phyloP scores from a whole-genome alignment of 1,284 basidiomycete genomes.

The Tilletia caries region DNA sequence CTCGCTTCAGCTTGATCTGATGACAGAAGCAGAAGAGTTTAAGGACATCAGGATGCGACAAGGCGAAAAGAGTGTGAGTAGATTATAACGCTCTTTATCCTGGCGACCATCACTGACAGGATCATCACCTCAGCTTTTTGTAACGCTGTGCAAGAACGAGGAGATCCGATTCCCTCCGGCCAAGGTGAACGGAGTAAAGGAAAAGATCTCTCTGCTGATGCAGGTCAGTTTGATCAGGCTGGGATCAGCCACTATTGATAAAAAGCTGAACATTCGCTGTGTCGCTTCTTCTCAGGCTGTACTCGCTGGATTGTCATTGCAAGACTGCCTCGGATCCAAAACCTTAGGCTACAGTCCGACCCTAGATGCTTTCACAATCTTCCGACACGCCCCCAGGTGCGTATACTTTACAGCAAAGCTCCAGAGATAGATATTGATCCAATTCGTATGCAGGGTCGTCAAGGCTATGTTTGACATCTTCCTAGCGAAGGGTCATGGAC shows the following conservation, averaged over 20 bases:
- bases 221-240: slow-evolving; percentile 23
- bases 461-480: slow-evolving; percentile 15
- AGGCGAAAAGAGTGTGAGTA: slow-evolving; percentile 49
- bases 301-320: slow-evolving; percentile 30
- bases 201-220: slow-evolving; percentile 42
- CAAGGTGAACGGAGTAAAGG: slow-evolving; percentile 27
- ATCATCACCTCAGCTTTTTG: slow-evolving; percentile 4
- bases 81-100: background rate
- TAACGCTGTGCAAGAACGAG: slow-evolving; percentile 21
- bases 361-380: slow-evolving; percentile 26
- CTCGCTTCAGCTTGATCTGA: slow-evolving; percentile 20
- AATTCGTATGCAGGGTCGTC: background rate
- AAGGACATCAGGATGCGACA: slow-evolving; percentile 44
- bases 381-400: slow-evolving; percentile 24
- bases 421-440: background rate
- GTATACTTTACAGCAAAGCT: background rate
- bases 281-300: slow-evolving; percentile 13
- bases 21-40: slow-evolving; percentile 49
- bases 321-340: slow-evolving; percentile 25
- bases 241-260: background rate
- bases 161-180: slow-evolving; percentile 43
- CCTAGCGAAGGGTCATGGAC: background rate
- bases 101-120: background rate
- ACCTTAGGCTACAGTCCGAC: slow-evolving; percentile 20
- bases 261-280: background rate